A percentile compares a stretch with the other conserved stretches of the same genome.
Conservation (phyloP, 768 basidiomycete species). For the Russula dissimulans region DNA sequence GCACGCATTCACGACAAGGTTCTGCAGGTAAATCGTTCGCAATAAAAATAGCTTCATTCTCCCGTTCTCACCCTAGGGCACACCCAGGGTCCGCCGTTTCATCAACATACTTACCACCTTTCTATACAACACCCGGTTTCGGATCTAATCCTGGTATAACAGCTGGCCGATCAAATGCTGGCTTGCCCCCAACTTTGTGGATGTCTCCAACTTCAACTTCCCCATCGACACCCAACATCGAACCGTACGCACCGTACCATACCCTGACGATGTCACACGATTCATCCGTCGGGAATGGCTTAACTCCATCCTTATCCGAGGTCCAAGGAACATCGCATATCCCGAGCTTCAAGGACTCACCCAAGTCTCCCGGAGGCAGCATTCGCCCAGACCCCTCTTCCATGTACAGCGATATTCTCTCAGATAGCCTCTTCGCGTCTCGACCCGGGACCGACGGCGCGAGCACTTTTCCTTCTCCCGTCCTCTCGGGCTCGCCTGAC, state of each 20-base stretch:
- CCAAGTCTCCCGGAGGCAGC: constrained; percentile 1
- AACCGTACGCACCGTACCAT: constrained; percentile 23
- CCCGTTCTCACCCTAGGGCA: background rate
- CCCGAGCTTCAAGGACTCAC: constrained; percentile 2
- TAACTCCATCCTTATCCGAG: constrained; percentile 25
- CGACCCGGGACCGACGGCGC: constrained; percentile 34
- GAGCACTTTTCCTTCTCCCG: constrained; percentile 56
- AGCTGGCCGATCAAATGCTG: constrained; percentile 42
- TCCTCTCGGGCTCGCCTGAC: constrained; percentile 60
- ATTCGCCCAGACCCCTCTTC: constrained; percentile 20
- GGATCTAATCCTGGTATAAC: constrained; percentile 22
- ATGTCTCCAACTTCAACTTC: constrained; percentile 62
- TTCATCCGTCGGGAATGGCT: constrained; percentile 14
- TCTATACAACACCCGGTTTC: constrained; percentile 21
- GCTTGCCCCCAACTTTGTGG: constrained; percentile 72
- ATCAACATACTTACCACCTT: constrained; percentile 11
- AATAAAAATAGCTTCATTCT: background rate
- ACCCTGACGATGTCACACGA: constrained; percentile 11
- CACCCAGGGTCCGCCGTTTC: constrained; percentile 14
- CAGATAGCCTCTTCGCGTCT: constrained; percentile 46
- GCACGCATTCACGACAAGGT: constrained; percentile 8
- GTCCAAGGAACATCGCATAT: constrained; percentile 21
- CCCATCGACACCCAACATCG: constrained; percentile 33
- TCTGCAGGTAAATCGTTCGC: constrained; percentile 7
- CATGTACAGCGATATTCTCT: constrained; percentile 47